Evolutionary conservation across 2,329 filamentous ascomycete genomes (phyloP).

Genomic region (Xylaria sp.): DNA sequence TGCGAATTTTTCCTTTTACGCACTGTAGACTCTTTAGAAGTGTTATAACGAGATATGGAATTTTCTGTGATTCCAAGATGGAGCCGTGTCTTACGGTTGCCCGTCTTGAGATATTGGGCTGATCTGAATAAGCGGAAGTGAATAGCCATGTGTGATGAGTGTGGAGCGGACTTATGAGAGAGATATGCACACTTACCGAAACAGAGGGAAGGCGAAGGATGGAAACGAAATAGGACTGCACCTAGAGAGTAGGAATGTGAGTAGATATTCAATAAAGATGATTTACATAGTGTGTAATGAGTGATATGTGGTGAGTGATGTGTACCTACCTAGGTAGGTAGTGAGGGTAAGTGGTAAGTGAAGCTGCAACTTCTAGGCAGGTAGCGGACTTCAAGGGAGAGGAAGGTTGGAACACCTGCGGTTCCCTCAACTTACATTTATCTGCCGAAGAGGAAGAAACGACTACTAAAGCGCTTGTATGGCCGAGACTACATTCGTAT

Average conservation of each 20-base stretch:
- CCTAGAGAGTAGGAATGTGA: too few relatives aligned
- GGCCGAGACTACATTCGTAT: background rate
- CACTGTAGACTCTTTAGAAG: background rate
- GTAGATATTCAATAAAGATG: too few relatives aligned
- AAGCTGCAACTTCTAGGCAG: background rate
- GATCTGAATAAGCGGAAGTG: background rate
- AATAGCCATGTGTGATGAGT: background rate
- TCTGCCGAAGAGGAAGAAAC: background rate
- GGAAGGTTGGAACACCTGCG: background rate
- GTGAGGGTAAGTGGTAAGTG: background rate
- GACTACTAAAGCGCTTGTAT: background rate
- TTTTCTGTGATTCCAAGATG: background rate
- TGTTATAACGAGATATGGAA: background rate
- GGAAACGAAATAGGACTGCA: background rate
- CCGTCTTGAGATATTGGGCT: background rate
- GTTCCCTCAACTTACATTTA: background rate
- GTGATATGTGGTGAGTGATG: background rate
- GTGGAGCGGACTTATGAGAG: background rate
- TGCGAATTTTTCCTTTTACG: too few relatives aligned
- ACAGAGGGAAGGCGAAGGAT: background rate
- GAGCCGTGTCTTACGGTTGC: background rate
- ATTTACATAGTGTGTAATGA: background rate
- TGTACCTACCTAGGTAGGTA: too few relatives aligned
- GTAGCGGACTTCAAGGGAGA: background rate
- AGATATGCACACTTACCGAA: background rate